Evolutionary conservation across 768 basidiomycete species (phyloP), one percentile per base, ranked within the genome.

Genomic region (Exsudoporus frostii): DNA sequence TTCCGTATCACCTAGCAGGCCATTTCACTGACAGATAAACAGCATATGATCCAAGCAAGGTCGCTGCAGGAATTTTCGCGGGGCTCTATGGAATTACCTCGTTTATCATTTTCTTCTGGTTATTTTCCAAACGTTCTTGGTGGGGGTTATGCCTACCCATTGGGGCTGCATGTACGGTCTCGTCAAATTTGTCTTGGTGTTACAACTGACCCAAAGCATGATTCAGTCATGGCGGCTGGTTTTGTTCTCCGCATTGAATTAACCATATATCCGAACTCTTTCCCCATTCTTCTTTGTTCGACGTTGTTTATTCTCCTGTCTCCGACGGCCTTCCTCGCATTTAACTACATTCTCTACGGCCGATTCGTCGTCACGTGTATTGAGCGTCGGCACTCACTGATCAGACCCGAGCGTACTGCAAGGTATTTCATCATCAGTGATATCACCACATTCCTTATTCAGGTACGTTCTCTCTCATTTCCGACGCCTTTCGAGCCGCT

Each of bases 121-220:
- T 70, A n/a, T 49, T 55, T 20, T 7, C 51, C 19, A 56, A 58
- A n/a, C 64, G 57, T 10, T 32, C 62, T 11, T 65, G 66, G 70
- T 70, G 69, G 69, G 69, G 60, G 17, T 44, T 71, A 34, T 70
- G 59, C 49, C 63, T 71, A 4, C 69, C 70, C 20, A 63, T 71
- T 5, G 69, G 58, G 8, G n/a, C 65, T n/a, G 27, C 59, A 10
- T n/a, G 69, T 68, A 49, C 9, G 58, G 22, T 37, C 10, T n/a
- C 39, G 2, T 36, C 24, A 7, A 14, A 13, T 29, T 39, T 27
- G 4, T 22, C 11, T 51, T 44, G 55, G 19, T 32, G 1, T 59
- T 10, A 14, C 38, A 20, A 20, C 33, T 59, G 39, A 59, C 36
- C 5, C 14, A 17, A 17, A 4, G 19, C 3, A 14, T 15, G 29